phyloP scores from a whole-genome alignment of 2,329 filamentous ascomycete species.

The Paecilomyces fulvus region DNA sequence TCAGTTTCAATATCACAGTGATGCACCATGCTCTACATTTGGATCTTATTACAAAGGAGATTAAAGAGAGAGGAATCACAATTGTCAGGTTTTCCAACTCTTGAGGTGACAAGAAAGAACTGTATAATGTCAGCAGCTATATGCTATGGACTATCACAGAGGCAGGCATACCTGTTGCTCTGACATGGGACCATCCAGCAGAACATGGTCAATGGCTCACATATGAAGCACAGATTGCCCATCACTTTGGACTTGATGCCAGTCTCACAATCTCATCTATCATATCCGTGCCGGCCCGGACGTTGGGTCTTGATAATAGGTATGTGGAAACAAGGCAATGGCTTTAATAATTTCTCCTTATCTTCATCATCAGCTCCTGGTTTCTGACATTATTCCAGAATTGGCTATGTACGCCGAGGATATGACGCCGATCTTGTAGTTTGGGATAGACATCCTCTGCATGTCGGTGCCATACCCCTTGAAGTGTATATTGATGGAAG shows the following conservation, averaged over 20 bases:
- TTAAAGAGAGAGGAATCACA: conserved; percentile 40
- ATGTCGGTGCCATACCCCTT: conserved; percentile 49
- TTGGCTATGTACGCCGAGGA: conserved; percentile 53
- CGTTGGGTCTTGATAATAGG: background rate
- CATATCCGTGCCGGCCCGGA: background rate
- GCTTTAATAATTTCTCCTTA: background rate
- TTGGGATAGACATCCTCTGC: conserved; percentile 55
- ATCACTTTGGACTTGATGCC: background rate
- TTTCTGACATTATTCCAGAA: conserved; percentile 1
- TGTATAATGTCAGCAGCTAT: conserved; percentile 50
- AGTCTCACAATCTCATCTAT: background rate
- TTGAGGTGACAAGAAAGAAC: conserved; percentile 63
- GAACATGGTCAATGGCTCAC: background rate
- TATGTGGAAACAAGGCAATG: background rate
- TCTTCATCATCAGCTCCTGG: too few species aligned
- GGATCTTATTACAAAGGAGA: conserved; percentile 51
- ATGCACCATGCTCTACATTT: conserved; percentile 64
- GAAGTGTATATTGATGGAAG: conserved; percentile 57
- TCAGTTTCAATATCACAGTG: conserved; percentile 55
- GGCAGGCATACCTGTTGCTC: background rate
- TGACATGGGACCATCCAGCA: background rate
- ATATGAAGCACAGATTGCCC: background rate
- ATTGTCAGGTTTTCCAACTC: conserved; percentile 60
- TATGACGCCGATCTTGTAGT: conserved; percentile 54
- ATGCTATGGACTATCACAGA: background rate